These are phyloP conservation scores for Mycena metata DNA, from an alignment of 768 basidiomycete species.

Conservation along the genomic window DNA sequence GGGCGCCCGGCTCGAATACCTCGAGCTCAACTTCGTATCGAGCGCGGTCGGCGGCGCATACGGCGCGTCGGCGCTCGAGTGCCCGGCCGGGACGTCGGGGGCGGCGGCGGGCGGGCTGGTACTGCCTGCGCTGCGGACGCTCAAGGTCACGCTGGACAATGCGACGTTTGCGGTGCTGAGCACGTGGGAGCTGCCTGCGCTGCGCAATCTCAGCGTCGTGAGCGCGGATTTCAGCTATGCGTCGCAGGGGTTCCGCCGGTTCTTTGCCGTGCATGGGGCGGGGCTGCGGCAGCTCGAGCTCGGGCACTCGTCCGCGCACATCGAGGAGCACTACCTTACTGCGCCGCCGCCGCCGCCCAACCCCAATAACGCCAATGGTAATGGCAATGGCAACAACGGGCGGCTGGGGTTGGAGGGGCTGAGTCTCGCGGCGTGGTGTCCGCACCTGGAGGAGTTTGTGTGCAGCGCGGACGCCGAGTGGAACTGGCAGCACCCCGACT, in stretches of 20 bases:
- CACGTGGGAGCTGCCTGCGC: slow-evolving; percentile 73
- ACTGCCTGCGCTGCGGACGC: slow-evolving; percentile 69
- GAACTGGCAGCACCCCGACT: slow-evolving; percentile 85
- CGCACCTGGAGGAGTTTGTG: slow-evolving; percentile 77
- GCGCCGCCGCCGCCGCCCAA: slow-evolving; percentile 48
- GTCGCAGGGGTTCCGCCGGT: slow-evolving; percentile 71
- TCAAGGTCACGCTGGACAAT: slow-evolving; percentile 80
- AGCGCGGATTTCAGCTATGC: slow-evolving; percentile 80
- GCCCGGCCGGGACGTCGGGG: too few relatives aligned
- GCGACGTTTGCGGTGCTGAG: slow-evolving; percentile 77
- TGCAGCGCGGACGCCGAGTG: slow-evolving; percentile 85
- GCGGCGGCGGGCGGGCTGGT: neutral
- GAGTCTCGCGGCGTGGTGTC: slow-evolving; percentile 78
- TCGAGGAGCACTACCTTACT: slow-evolving; percentile 77
- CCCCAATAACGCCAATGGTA: too few relatives aligned
- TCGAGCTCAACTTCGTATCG: slow-evolving; percentile 75
- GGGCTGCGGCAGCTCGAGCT: slow-evolving; percentile 77
- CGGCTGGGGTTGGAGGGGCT: slow-evolving; percentile 45
- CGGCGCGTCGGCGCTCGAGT: too few relatives aligned
- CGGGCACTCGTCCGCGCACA: slow-evolving; percentile 76
- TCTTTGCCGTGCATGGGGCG: slow-evolving; percentile 76
- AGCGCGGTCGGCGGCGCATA: slow-evolving; percentile 21
- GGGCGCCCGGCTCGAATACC: slow-evolving; percentile 70
- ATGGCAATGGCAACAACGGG: too few relatives aligned
- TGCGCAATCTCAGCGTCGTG: slow-evolving; percentile 76